Evolutionary conservation across 805 yeast genomes (phyloP), one percentile per base, ranked within the genome.

Genomic region (Nakazawaea molendinolei): DNA sequence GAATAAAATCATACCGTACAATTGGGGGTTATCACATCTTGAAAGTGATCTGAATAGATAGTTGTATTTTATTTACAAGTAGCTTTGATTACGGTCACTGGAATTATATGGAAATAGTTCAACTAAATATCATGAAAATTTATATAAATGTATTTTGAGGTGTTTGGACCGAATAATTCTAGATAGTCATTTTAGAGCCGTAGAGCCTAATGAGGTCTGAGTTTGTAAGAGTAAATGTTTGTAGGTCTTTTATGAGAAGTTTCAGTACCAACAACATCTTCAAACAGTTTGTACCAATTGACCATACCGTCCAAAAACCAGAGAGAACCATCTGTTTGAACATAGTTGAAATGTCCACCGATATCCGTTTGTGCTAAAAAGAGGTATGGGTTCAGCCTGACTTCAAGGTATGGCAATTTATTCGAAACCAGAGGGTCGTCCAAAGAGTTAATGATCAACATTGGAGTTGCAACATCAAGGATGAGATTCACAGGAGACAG

Each of bases 261-360:
- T 22, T 22, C 10, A 10, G 10, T 22, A 12, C 24, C 8, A 8
- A 8, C 24, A 8, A 8, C 12, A 22, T 22, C 24, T 22, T 55
- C 56, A 49, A 69, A 68, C n/a, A 58, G 57, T 23, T 42, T 42
- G 22, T 71, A 58, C 48, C 56, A 68, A 14, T 62, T 52, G 13
- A 59, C 59, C 24, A 71, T 57, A 34, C 67, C 66, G 21, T 57
- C 52, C 8, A 62, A 53, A 25, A 64, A 69, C 78, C 79, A 73
- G 34, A 72, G 63, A 21, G 65, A 59, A 25, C 68, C 63, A 28
- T 67, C 54, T 6, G 51, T 45, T 37, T 69, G 63, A 26, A 71
- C 49, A 39, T 61, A 72, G 1, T 72, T 82, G 50, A 80, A 65
- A 52, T 82, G 92, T 6, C 90, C 90, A 44, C 92, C 92, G 10